Evolutionary conservation across 352 stramenopile species (phyloP).

Genomic region (Phytophthora pistaciae): DNA sequence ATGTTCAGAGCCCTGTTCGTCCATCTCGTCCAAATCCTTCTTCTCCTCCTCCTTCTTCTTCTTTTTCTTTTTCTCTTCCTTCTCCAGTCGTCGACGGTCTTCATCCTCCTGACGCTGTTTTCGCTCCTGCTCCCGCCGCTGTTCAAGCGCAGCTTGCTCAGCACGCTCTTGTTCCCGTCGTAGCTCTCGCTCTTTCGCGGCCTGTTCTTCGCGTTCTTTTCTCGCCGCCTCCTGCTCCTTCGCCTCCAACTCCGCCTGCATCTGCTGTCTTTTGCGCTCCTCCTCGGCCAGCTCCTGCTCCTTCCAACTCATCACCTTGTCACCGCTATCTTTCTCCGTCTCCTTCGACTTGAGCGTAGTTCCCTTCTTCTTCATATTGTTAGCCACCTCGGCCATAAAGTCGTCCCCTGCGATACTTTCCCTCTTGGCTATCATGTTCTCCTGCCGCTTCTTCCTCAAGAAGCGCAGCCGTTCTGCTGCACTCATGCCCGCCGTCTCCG

Average conservation of each 20-base stretch:
- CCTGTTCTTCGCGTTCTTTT: conserved; percentile 37
- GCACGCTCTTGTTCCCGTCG: conserved; percentile 27
- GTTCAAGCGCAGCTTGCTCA: conserved; percentile 40
- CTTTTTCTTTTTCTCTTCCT: conserved; percentile 23
- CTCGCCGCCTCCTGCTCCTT: conserved; percentile 37
- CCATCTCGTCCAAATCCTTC: conserved; percentile 3
- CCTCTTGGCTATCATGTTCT: conserved; percentile 60
- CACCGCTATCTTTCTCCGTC: conserved; percentile 13
- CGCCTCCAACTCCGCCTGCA: conserved; percentile 37
- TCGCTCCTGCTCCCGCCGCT: conserved; percentile 21
- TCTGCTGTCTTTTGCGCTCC: conserved; percentile 45
- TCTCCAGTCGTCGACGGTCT: conserved; percentile 7
- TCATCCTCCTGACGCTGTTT: conserved; percentile 26
- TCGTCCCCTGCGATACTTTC: conserved; percentile 60
- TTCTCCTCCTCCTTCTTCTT: conserved; percentile 13
- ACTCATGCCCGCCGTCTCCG: conserved; percentile 67
- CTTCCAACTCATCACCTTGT: conserved; percentile 38
- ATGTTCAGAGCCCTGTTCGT: conserved; percentile 1
- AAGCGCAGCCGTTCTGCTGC: conserved; percentile 71
- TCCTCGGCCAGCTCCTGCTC: conserved; percentile 43
- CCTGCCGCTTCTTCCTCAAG: conserved; percentile 67
- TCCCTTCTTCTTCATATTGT: conserved; percentile 81
- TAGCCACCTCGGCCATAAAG: conserved; percentile 73
- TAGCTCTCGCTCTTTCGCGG: conserved; percentile 35
- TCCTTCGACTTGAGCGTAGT: conserved; percentile 19